Evolutionary conservation across 345 rosid species (phyloP).

Genomic region (Melaleuca alternifolia): DNA sequence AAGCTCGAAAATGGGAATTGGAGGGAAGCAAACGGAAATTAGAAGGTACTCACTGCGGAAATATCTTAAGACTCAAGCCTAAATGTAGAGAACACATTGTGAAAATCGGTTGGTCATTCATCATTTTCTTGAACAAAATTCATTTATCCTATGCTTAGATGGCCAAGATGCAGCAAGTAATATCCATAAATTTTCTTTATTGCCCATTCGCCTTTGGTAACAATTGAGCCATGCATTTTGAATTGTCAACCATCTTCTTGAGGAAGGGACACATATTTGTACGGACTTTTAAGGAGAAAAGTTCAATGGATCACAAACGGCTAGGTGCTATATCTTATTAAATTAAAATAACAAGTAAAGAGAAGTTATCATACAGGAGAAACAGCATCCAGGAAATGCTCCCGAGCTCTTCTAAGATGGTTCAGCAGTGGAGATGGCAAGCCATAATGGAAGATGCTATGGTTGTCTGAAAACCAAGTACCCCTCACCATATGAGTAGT

Average conservation of each 20-base stretch:
- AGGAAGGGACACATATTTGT: not conserved
- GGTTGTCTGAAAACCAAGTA: slow-evolving; percentile 77
- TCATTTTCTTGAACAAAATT: not conserved
- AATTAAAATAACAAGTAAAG: not conserved
- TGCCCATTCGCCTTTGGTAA: not conserved
- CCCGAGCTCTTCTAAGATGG: slow-evolving; percentile 42
- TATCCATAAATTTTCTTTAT: not conserved
- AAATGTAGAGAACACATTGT: not conserved
- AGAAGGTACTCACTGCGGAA: not conserved
- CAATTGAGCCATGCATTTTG: not conserved
- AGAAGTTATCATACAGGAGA: slow-evolving; percentile 27
- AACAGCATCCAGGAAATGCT: not conserved
- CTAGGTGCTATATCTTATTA: not conserved
- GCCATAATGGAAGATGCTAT: slow-evolving; percentile 59
- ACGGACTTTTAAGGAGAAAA: not conserved
- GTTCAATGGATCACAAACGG: not conserved
- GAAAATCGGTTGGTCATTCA: not conserved
- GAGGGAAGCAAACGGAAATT: not conserved
- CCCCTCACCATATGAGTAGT: slow-evolving; percentile 85
- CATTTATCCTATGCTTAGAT: not conserved
- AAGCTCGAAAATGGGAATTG: not conserved
- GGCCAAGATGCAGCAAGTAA: not conserved
- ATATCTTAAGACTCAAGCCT: not conserved
- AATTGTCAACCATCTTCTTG: not conserved
- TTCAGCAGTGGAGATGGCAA: slow-evolving; percentile 71